Conservation (phyloP, 2,329 filamentous ascomycete species). For the Penicillium fuscoglaucum region DNA sequence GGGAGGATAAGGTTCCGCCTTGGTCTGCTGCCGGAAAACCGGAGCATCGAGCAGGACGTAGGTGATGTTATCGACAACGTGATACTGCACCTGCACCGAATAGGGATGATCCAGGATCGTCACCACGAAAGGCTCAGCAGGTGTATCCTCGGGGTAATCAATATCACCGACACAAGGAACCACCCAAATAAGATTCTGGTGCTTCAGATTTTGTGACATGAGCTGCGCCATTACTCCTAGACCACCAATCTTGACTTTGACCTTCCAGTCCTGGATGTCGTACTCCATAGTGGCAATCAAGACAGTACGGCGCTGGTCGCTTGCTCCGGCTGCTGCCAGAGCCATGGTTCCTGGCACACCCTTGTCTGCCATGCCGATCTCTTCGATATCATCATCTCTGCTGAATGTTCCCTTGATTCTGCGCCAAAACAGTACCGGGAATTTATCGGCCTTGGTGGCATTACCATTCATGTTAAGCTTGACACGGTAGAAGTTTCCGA, state of each 20-base stretch:
- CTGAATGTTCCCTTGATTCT: slow-evolving; percentile 37
- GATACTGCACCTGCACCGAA: slow-evolving; percentile 64
- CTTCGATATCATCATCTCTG: slow-evolving; percentile 18
- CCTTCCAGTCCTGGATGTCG: slow-evolving; percentile 68
- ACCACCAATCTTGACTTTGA: slow-evolving; percentile 72
- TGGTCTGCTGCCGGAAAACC: slow-evolving; percentile 65
- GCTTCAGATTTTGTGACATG: slow-evolving; percentile 65
- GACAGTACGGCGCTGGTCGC: slow-evolving; percentile 50
- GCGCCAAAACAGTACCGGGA: slow-evolving; percentile 39
- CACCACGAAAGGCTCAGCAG: slow-evolving; percentile 61
- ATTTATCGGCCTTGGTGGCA: slow-evolving; percentile 47
- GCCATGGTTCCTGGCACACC: slow-evolving; percentile 31
- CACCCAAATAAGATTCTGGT: slow-evolving; percentile 66
- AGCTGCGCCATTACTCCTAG: slow-evolving; percentile 70
- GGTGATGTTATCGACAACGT: slow-evolving; percentile 64
- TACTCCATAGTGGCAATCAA: slow-evolving; percentile 74
- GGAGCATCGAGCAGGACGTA: slow-evolving; percentile 67
- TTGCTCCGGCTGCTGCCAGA: slow-evolving; percentile 33
- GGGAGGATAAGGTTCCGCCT: slow-evolving; percentile 64
- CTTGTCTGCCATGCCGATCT: not conserved
- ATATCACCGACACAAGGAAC: slow-evolving; percentile 64
- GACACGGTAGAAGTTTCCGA: slow-evolving; percentile 63
- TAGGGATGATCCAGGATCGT: slow-evolving; percentile 62
- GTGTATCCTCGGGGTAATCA: slow-evolving; percentile 62
- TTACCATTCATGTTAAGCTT: slow-evolving; percentile 63